Evolutionary conservation across 345 rosid genomes (phyloP).

Genomic region (Dipteronia dyeriana): DNA sequence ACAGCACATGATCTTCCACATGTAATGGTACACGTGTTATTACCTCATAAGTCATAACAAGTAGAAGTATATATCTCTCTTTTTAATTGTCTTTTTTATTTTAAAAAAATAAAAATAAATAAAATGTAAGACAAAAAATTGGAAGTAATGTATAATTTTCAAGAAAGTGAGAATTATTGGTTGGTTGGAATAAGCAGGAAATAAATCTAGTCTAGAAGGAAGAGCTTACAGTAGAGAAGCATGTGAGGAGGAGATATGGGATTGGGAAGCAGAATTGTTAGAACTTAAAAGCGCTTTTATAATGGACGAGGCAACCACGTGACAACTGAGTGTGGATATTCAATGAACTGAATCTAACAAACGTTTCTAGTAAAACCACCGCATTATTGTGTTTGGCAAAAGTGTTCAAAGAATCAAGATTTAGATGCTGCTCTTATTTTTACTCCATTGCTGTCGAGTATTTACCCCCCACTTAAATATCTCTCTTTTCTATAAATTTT

Average conservation of each 20-base stretch:
- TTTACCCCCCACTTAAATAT: background rate
- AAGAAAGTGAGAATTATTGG: background rate
- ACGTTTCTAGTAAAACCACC: conserved; percentile 3
- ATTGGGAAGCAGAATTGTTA: conserved; percentile 12
- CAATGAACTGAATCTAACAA: conserved; percentile 20
- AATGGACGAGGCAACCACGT: conserved; percentile 34
- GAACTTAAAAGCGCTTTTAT: conserved; percentile 13
- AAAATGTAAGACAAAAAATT: background rate
- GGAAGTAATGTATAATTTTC: too few species aligned
- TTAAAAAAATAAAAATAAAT: too few species aligned
- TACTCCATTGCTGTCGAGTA: background rate
- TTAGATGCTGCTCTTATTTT: too few species aligned
- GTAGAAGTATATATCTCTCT: too few species aligned
- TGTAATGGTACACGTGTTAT: conserved; percentile 5
- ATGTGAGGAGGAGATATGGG: conserved; percentile 25
- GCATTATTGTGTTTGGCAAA: conserved; percentile 14
- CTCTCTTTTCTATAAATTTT: background rate
- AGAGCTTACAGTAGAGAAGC: conserved; percentile 17
- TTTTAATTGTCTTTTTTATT: too few species aligned
- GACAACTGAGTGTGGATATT: conserved; percentile 22
- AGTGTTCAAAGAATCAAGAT: background rate
- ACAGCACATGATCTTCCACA: conserved; percentile 8
- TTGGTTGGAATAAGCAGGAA: background rate
- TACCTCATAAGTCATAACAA: background rate
- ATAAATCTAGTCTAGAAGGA: conserved; percentile 9